Evolutionary conservation across 106 monocot genomes (phyloP), one percentile per base, ranked within the genome.

Genomic region (Triglochin maritima): DNA sequence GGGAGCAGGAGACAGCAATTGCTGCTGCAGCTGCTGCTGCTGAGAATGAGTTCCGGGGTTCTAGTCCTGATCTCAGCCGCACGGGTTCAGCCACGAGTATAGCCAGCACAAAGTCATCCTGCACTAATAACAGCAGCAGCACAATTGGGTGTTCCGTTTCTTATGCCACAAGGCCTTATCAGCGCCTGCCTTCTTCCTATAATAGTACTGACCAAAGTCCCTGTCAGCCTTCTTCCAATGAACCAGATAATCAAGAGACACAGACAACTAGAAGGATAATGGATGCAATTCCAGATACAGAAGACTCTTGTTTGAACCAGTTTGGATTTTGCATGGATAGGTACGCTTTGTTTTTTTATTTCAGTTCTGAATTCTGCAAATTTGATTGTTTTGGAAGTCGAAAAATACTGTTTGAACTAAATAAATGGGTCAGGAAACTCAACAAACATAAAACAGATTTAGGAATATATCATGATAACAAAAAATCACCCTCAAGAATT

Each of bases 241-340:
- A 84, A 17, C 9, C 63, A 49, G 83, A 82, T 52, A 81, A 78
- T 71, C 77, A 66, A 58, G 83, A 78, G 13, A 55, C 51, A 12
- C 44, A 69, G 46, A 76, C 57, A 43, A 44, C 68, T 54, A 64
- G 11, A 17, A 54, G 62, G 60, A 79, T 70, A 56, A 72, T 54
- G 80, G 82, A 85, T 55, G 74, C 79, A 4, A 42, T 73, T 47
- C n/a, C 42, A 41, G 58, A 69, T 12, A 44, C 43, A 16, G 67
- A 60, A 56, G 74, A 86, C 71, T 67, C 75, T 59, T 65, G 74
- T 60, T 50, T 69, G 4, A 69, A 81, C 59, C 77, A 81, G 14
- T 86, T 68, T 71, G 77, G 76, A 6, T 87, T 60, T 85, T 78
- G 82, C 75, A 67, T 83, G 69, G 79, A 87, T 59, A 85, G 94